These are phyloP conservation scores for Chalciporus sphaerocephalus DNA, from an alignment of 768 basidiomycete species.

Conservation along the genomic window DNA sequence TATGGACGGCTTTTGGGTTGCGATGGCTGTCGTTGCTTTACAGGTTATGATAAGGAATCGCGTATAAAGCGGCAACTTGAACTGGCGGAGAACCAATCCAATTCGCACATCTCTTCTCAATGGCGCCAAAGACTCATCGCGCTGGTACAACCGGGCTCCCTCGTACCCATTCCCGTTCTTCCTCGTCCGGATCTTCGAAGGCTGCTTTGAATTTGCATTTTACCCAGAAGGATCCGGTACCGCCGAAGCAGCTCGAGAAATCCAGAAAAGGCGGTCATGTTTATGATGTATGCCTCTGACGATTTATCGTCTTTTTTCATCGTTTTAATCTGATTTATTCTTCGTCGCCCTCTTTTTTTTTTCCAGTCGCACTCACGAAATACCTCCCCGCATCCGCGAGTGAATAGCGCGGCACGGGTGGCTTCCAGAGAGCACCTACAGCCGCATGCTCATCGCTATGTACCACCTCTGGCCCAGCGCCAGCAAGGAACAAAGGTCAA, in stretches of 20 bases:
- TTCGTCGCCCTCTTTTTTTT: slow-evolving; percentile 1
- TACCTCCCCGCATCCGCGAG: slow-evolving; percentile 24
- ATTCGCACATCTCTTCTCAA: slow-evolving; percentile 28
- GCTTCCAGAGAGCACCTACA: slow-evolving; percentile 30
- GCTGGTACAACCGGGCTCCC: slow-evolving; percentile 41
- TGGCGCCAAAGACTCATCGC: slow-evolving; percentile 51
- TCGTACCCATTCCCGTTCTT: slow-evolving; percentile 61
- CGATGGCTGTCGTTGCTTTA: not conserved
- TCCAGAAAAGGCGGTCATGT: slow-evolving; percentile 42
- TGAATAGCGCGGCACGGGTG: slow-evolving; percentile 27
- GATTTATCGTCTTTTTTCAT: slow-evolving; percentile 10
- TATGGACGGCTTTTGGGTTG: not conserved
- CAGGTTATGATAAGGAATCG: slow-evolving; percentile 14
- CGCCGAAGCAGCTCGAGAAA: slow-evolving; percentile 47
- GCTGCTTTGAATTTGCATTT: slow-evolving; percentile 59
- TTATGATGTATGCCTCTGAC: slow-evolving; percentile 42
- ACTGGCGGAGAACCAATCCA: slow-evolving; percentile 32
- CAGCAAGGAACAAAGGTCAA: slow-evolving; percentile 38
- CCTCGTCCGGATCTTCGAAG: slow-evolving; percentile 53
- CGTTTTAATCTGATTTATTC: slow-evolving; percentile 12
- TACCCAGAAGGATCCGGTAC: slow-evolving; percentile 56
- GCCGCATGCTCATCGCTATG: slow-evolving; percentile 35
- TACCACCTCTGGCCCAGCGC: slow-evolving; percentile 24
- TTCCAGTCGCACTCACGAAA: slow-evolving; percentile 21
- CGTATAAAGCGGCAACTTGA: slow-evolving; percentile 18